These are phyloP conservation scores for Diversispora epigaea DNA, from an alignment of 192 early-diverging fungal genomes.

Conservation along the genomic window DNA sequence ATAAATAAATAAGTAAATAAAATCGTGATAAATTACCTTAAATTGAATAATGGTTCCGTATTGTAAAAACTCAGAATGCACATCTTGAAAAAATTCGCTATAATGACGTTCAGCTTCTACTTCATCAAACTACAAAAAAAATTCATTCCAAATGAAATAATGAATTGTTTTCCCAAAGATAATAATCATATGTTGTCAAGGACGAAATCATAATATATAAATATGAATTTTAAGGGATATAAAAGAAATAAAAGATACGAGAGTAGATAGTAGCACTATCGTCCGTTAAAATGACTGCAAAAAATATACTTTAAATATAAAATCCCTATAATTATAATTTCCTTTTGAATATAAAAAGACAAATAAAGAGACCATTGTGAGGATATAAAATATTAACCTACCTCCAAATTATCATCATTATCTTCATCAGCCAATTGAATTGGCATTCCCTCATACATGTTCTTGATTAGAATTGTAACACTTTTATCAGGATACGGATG, in stretches of 20 bases:
- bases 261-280: too few species aligned
- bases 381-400: conserved; percentile 4
- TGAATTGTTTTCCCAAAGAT: neutral
- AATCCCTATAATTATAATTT: neutral
- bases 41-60: conserved; percentile 46
- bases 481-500: conserved; percentile 35
- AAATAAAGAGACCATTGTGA: neutral
- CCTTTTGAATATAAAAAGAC: neutral
- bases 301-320: neutral
- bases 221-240: neutral
- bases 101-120: conserved; percentile 40
- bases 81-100: conserved; percentile 47
- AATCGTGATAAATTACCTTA: conserved; percentile 31
- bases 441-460: conserved; percentile 46
- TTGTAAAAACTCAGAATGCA: conserved; percentile 40
- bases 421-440: conserved; percentile 29
- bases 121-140: conserved; percentile 36
- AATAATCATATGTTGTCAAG: conserved; percentile 11
- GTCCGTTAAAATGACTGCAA: too few species aligned
- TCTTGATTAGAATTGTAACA: conserved; percentile 37
- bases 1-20: neutral
- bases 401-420: conserved; percentile 38
- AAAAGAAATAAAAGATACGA: neutral
- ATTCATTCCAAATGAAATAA: conserved; percentile 1
- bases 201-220: neutral